These are phyloP conservation scores for Boletus eberwhitei DNA, from an alignment of 768 basidiomycete species.

Conservation along the genomic window DNA sequence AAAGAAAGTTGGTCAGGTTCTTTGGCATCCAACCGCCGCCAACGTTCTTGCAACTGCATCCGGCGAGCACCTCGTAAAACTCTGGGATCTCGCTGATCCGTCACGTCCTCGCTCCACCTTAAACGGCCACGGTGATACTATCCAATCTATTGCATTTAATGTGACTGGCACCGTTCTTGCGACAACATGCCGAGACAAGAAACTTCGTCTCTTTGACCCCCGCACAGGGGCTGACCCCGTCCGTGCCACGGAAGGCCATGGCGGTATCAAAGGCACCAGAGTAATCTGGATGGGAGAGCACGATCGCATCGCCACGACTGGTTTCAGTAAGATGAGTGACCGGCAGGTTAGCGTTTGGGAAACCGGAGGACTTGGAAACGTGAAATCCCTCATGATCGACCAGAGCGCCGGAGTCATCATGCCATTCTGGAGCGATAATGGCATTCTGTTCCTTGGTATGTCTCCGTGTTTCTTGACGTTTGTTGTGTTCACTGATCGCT, in stretches of 20 bases:
- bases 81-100: constrained; percentile 85
- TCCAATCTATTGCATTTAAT: constrained; percentile 85
- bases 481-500: background rate
- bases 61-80: constrained; percentile 83
- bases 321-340: constrained; percentile 96
- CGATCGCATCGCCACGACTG: constrained; percentile 90
- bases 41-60: constrained; percentile 79
- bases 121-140: constrained; percentile 78
- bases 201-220: constrained; percentile 90
- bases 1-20: constrained; percentile 90
- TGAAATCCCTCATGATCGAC: constrained; percentile 80
- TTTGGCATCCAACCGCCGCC: constrained; percentile 89
- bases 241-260: constrained; percentile 79
- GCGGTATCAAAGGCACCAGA: constrained; percentile 89
- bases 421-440: constrained; percentile 97
- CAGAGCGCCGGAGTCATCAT: constrained; percentile 91
- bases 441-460: constrained; percentile 79
- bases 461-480: constrained; percentile 3
- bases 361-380: constrained; percentile 63
- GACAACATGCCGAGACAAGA: constrained; percentile 91
- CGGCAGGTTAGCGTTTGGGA: constrained; percentile 92
- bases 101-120: constrained; percentile 62
- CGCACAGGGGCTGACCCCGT: constrained; percentile 80
- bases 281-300: constrained; percentile 88
- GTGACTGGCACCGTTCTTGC: constrained; percentile 74